Conservation (phyloP, 441 rosid species). For the Erodium trifolium region DNA sequence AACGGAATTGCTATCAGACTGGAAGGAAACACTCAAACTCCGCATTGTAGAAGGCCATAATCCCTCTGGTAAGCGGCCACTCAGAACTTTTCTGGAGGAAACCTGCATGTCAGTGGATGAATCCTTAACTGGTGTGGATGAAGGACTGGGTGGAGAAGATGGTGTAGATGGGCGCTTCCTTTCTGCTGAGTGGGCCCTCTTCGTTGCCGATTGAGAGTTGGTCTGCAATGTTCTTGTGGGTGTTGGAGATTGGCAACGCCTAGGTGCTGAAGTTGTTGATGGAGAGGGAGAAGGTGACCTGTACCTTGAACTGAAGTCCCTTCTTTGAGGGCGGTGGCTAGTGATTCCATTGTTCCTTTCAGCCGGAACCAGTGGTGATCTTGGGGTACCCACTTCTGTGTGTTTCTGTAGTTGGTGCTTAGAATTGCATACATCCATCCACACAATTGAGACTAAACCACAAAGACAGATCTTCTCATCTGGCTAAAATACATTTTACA, state of each 20-base stretch:
- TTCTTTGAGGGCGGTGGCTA: slow-evolving; percentile 48
- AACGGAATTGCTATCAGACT: slow-evolving; percentile 76
- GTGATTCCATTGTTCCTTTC: slow-evolving; percentile 56
- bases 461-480: slow-evolving; percentile 38
- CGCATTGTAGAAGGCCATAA: slow-evolving; percentile 99
- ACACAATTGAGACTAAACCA: slow-evolving; percentile 42
- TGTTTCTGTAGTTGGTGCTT: slow-evolving; percentile 36
- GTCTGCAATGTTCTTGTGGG: slow-evolving; percentile 41
- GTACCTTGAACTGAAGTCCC: slow-evolving; percentile 74
- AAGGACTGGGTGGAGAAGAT: slow-evolving; percentile 46
- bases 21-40: slow-evolving; percentile 91
- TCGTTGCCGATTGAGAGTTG: slow-evolving; percentile 42
- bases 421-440: slow-evolving; percentile 75
- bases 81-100: slow-evolving; percentile 52
- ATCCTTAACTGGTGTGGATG: slow-evolving; percentile 63
- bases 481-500: slow-evolving; percentile 25
- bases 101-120: slow-evolving; percentile 40
- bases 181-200: slow-evolving; percentile 78
- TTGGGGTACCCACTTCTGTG: slow-evolving; percentile 39
- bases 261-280: slow-evolving; percentile 32
- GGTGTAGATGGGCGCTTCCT: slow-evolving; percentile 81
- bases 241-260: slow-evolving; percentile 70
- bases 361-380: slow-evolving; percentile 52
- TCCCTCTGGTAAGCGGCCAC: slow-evolving; percentile 65
- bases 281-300: slow-evolving; percentile 60